Evolutionary conservation across 2,329 filamentous ascomycete genomes (phyloP), one percentile per base, ranked within the genome.

Genomic region (Coleophoma crateriformis): DNA sequence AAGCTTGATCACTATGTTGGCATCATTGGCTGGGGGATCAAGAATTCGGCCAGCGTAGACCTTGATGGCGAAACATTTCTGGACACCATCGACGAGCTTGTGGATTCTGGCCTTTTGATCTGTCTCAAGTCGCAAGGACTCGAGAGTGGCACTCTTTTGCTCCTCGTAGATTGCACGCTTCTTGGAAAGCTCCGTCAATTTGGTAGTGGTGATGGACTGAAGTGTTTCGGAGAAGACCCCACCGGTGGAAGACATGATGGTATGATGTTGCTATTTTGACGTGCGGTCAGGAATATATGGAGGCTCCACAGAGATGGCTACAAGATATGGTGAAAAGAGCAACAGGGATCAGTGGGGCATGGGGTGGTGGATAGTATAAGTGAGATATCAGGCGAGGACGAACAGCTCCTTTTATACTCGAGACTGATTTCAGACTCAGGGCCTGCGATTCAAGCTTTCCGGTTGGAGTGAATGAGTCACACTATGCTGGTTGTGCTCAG

Each of bases 181-280:
- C 54, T 75, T 76, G 27, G 71, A 68, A 7, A 83, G 70, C 56
- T 82, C 77, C n/a, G 67, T 67, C 51, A 83, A 74, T 58, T 82
- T 83, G 50, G 75, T 77, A 37, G 67, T 66, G 17, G 76, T 81
- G 60, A 81, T 77, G 33, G 74, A 73, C 47, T 75, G 71, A 27
- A 81, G 71, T 13, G 77, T 79, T 48, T 77, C 68, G 6, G 77
- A 77, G 34, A 79, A 68, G 40, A 70, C 60, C 11, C 37, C 27
- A 33, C 61, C 61, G 4, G 64, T 64, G 15, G 67, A 68, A 46
- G 67, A 61, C 67, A 70, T 70, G 32, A 33, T 61, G 19, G 14
- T 27, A 27, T 39, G 20, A 42, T 17, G 13, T 13, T 22, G 8
- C n/a, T 8, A 42, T 13, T 19, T 2, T 17, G 39, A 17, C 10